Evolutionary conservation across 2,329 filamentous ascomycete species (phyloP).

Genomic region (Colletotrichum incanum): DNA sequence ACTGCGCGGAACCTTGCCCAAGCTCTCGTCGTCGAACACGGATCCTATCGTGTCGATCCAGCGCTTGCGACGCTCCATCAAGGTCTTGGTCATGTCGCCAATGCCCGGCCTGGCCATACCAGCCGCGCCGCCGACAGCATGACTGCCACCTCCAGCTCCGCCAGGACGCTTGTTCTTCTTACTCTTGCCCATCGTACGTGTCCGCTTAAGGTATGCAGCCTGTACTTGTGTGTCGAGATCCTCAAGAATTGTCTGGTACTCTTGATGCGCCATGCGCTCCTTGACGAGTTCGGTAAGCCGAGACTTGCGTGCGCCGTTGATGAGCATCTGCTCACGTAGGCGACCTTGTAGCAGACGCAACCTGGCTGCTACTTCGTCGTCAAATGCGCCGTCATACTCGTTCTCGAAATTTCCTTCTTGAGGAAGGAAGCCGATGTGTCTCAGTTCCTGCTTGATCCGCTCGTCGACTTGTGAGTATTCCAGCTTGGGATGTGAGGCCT

Average conservation of each 20-base stretch:
- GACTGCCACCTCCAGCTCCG: slow-evolving; percentile 80
- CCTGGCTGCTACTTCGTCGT: slow-evolving; percentile 94
- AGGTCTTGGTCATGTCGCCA: slow-evolving; percentile 88
- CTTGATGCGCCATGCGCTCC: slow-evolving; percentile 95
- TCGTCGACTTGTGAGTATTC: slow-evolving; percentile 92
- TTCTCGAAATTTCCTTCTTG: slow-evolving; percentile 71
- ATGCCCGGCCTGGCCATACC: slow-evolving; percentile 84
- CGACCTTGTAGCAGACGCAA: slow-evolving; percentile 88
- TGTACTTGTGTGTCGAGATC: slow-evolving; percentile 97
- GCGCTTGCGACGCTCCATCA: slow-evolving; percentile 91
- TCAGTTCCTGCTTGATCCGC: slow-evolving; percentile 90
- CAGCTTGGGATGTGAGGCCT: slow-evolving; percentile 80
- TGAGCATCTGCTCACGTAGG: slow-evolving; percentile 85
- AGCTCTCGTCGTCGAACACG: slow-evolving; percentile 88
- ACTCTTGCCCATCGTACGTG: slow-evolving; percentile 92
- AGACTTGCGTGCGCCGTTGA: slow-evolving; percentile 92
- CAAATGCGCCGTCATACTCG: slow-evolving; percentile 90
- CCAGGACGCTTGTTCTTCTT: slow-evolving; percentile 90
- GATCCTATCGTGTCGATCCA: slow-evolving; percentile 95
- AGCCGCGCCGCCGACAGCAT: slow-evolving; percentile 69
- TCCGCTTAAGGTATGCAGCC: slow-evolving; percentile 95
- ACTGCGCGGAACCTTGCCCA: slow-evolving; percentile 78
- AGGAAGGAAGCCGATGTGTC: slow-evolving; percentile 89
- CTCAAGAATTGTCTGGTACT: slow-evolving; percentile 96
- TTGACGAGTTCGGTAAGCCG: slow-evolving; percentile 89